A percentile compares a stretch with the other conserved stretches of the same genome.
phyloP scores from a whole-genome alignment of 192 early-diverging fungal species.

The Coemansia sp. region DNA sequence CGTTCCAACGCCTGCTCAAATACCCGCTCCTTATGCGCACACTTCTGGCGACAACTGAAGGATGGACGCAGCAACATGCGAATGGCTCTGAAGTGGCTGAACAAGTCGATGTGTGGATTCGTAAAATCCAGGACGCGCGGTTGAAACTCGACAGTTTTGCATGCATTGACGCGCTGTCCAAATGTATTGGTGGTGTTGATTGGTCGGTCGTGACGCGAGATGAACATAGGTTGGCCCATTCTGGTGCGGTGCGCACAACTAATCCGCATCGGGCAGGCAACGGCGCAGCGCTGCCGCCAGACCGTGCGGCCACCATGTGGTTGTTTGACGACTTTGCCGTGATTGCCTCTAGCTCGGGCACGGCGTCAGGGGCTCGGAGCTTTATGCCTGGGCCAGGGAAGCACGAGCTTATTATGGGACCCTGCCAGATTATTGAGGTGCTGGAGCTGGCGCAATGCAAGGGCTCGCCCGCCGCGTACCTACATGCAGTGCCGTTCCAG shows the following conservation, averaged over 20 bases:
- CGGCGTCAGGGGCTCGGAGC: not conserved
- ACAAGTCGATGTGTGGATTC: conserved; percentile 48
- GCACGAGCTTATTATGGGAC: conserved; percentile 30
- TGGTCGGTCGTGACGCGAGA: conserved; percentile 25
- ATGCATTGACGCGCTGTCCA: conserved; percentile 36
- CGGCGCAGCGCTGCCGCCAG: conserved; percentile 21
- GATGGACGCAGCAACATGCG: conserved; percentile 41
- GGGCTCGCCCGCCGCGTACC: conserved; percentile 32
- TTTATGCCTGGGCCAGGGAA: conserved; percentile 25
- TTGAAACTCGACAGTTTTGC: conserved; percentile 48
- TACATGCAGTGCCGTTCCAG: conserved; percentile 28
- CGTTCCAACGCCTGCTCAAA: conserved; percentile 64
- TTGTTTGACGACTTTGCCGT: conserved; percentile 42
- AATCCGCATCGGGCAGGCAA: conserved; percentile 13
- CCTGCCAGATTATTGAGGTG: conserved; percentile 39
- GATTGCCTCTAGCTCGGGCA: conserved; percentile 13
- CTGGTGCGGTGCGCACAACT: conserved; percentile 27
- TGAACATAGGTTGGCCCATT: conserved; percentile 36
- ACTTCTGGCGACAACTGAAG: conserved; percentile 51
- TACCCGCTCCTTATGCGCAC: conserved; percentile 61
- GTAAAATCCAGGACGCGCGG: conserved; percentile 48
- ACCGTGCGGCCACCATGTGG: conserved; percentile 38
- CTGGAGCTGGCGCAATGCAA: conserved; percentile 46
- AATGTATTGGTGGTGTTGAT: conserved; percentile 17
- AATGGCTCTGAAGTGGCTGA: conserved; percentile 38